Conservation (phyloP, 2,329 filamentous ascomycete species). For the Scedosporium minutisporum region DNA sequence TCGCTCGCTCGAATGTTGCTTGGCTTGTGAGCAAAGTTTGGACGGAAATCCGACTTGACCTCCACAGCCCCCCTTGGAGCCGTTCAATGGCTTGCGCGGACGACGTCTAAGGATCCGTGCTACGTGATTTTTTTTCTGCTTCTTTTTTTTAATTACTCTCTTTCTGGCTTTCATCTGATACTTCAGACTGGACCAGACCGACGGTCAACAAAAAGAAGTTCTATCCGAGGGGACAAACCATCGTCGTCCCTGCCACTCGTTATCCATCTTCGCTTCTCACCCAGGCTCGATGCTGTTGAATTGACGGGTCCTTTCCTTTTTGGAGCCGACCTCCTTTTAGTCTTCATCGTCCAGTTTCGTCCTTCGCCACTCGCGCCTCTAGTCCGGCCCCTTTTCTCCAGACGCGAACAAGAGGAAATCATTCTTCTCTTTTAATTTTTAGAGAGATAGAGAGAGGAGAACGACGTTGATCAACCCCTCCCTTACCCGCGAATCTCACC, state of each 20-base stretch:
- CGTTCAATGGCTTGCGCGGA: constrained; percentile 2
- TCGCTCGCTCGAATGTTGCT: neutral
- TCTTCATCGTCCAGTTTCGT: neutral
- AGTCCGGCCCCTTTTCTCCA: neutral
- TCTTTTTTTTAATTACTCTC: neutral
- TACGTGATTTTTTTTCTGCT: neutral
- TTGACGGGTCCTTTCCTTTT: neutral
- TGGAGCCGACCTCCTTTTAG: neutral
- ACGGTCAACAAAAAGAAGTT: neutral
- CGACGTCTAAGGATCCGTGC: neutral
- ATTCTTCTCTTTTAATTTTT: neutral
- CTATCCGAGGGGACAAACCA: neutral
- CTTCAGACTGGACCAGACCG: neutral
- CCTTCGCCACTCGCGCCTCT: constrained; percentile 1
- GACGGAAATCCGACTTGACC: neutral
- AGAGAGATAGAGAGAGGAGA: neutral
- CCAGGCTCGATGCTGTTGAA: neutral
- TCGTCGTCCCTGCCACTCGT: constrained; percentile 7
- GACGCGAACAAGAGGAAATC: neutral
- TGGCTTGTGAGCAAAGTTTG: neutral
- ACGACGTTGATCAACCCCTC: neutral
- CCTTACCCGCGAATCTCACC: neutral
- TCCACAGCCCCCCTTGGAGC: neutral
- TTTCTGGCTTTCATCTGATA: neutral
- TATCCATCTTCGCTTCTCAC: constrained; percentile 2